A percentile compares a stretch with the other conserved stretches of the same genome.
Conservation (phyloP, 139 green algal species). For the Deuterostichococcus epilithicus region DNA sequence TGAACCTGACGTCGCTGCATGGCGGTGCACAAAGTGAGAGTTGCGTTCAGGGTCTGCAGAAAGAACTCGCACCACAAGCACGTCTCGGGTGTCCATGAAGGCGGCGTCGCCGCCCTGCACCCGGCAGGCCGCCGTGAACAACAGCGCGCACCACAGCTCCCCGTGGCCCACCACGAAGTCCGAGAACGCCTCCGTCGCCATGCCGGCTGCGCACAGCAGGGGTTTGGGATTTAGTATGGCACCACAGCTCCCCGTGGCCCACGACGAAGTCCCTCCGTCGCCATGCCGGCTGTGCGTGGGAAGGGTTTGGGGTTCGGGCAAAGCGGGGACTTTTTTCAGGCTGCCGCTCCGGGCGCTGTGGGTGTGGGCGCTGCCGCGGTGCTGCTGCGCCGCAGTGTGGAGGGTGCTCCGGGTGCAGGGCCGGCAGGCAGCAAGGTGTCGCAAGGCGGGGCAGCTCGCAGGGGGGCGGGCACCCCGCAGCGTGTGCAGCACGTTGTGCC, state of each 20-base stretch:
- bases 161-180: constrained; percentile 97
- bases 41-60: no score
- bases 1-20: no score
- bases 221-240: no score
- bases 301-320: no score
- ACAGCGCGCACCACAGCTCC: constrained; percentile 93
- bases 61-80: constrained; percentile 69
- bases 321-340: no score
- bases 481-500: no score
- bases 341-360: no score
- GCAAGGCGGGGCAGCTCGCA: background rate
- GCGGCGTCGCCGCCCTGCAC: constrained; percentile 50
- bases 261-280: constrained; percentile 94
- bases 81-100: constrained; percentile 93
- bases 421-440: no score
- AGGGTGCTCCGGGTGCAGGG: no score
- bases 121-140: constrained; percentile 64
- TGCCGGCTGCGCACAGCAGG: constrained; percentile 59
- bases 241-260: constrained; percentile 96
- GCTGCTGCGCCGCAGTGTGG: no score
- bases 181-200: constrained; percentile 83
- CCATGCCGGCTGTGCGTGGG: constrained; percentile 84
- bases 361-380: no score
- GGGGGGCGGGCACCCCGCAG: background rate
- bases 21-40: no score